Base-by-base conservation (phyloP, 1,139 yeast species). In the Candida gigantensis region DNA sequence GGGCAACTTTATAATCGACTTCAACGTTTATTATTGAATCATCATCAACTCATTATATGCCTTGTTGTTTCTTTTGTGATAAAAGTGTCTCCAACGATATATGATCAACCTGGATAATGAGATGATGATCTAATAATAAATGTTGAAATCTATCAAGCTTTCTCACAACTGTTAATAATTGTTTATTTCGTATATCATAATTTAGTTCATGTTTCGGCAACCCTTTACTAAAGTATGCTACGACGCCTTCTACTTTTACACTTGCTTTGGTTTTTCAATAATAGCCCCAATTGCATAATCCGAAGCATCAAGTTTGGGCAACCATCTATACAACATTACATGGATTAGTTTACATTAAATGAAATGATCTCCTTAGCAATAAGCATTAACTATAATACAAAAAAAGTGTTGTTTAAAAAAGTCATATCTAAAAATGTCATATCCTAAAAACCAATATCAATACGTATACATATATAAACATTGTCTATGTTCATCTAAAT, bases 31-130 rank as follows among this genome's bases (percentile, higher is more conserved):
- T 15, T 26, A 16, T 24, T 28, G 5, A 23, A 23, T 16, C 32
- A 33, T 23, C 30, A 26, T 21, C 14, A n/a, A n/a, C n/a, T n/a
- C n/a, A n/a, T n/a, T n/a, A n/a, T n/a, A n/a, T n/a, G n/a, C n/a
- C n/a, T n/a, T n/a, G n/a, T n/a, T n/a, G n/a, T n/a, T n/a, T n/a
- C 19, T 18, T 18, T 18, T 18, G 19, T 23, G 24, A 6, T n/a
- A 23, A 23, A 6, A 28, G 9, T 14, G 7, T 15, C 18, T 28
- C 8, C 7, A 28, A 19, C 15, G 21, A 21, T 56, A 57, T 12
- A 14, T 34, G 33, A 28, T 34, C 37, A 8, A 33, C 29, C 14
- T 11, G 12, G 2, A 34, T 24, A 24, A 34, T 18, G 3, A 34
- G 14, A 21, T 26, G 30, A 23, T 33, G 32, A 16, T 23, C 28